These are phyloP conservation scores for Suillus paluster DNA, from an alignment of 768 basidiomycete species.

Conservation along the genomic window DNA sequence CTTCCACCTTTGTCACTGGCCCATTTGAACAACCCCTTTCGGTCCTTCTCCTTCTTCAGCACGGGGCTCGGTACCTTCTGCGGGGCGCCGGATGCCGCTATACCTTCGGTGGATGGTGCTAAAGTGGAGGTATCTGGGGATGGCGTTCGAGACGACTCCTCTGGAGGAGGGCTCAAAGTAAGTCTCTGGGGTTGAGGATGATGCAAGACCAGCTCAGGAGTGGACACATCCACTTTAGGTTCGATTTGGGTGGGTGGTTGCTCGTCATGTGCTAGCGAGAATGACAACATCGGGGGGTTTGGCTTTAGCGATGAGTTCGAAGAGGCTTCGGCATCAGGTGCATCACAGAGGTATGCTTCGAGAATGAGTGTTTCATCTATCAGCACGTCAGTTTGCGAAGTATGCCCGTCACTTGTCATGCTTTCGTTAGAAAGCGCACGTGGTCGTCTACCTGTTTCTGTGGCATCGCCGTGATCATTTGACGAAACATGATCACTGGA, in stretches of 20 bases:
- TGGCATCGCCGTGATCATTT: conserved; percentile 63
- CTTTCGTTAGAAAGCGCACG: conserved; percentile 43
- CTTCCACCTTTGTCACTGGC: conserved; percentile 65
- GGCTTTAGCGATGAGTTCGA: conserved; percentile 25
- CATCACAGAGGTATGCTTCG: conserved; percentile 75
- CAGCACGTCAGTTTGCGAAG: conserved; percentile 68
- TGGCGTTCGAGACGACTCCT: conserved; percentile 56
- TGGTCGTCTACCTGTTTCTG: conserved; percentile 41
- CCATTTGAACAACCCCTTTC: conserved; percentile 74
- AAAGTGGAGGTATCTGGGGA: conserved; percentile 52
- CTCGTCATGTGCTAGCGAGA: conserved; percentile 27
- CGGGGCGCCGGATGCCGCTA: conserved; percentile 29
- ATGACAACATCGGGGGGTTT: conserved; percentile 26
- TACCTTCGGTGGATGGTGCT: conserved; percentile 28
- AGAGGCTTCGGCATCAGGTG: conserved; percentile 46
- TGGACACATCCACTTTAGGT: conserved; percentile 36
- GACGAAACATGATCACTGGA: conserved; percentile 42
- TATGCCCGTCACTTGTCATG: conserved; percentile 46
- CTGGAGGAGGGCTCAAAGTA: conserved; percentile 35
- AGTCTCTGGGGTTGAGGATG: conserved; percentile 69
- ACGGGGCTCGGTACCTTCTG: conserved; percentile 30
- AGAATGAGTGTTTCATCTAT: conserved; percentile 84
- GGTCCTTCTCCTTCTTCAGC: conserved; percentile 72
- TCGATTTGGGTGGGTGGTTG: conserved; percentile 14
- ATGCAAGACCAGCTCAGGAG: conserved; percentile 51